Evolutionary conservation across 2,329 filamentous ascomycete genomes (phyloP), one percentile per base, ranked within the genome.

Genomic region (Scortechinia acanthostroma): DNA sequence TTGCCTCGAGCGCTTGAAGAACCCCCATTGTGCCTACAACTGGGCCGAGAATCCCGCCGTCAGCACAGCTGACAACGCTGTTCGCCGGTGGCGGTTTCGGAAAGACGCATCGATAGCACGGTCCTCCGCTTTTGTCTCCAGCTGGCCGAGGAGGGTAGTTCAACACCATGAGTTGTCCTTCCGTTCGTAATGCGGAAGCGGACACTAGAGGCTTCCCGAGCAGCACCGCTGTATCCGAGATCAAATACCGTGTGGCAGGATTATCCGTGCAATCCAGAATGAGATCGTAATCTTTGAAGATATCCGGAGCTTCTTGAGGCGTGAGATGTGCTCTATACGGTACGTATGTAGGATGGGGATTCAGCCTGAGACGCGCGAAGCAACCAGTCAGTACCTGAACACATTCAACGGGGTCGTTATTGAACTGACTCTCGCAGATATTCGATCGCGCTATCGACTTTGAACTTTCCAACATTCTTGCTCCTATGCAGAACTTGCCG

Each of bases 201-300:
- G 90, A 95, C 13, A 97, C 79, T 15, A 98, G 76, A 0, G 88
- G 82, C 56, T 89, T 93, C 2, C 74, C 67, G 1, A 91, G 71
- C 3, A 95, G 70, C 6, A 96, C 86, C 53, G 89, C 94, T 15
- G 86, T 78, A 58, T 98, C 93, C 0, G 89, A 95, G 51, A 97
- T 88, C 42, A 97, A 76, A 60, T 98, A 97, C 37, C 93, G 86
- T 0, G 89, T 88, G 1, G 88, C 85, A 0, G 93, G 91, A 51
- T 91, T 90, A 63, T 98, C 93, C 6, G 91, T 97, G 61, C 93
- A 98, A 62, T 98, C 93, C 13, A 98, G 79, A 2, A 97, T 80
- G 1, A 96, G 53, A 54, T 95, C 88, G 58, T 95, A 97, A 3
- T 69, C 54, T 0, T 70, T 64, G 46, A 95, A 77, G 33, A 89